Percentiles rank a stretch among this genome's conserved stretches.
These are phyloP conservation scores for Pythium aquatile DNA, from an alignment of 352 stramenopile genomes.

Conservation along the genomic window DNA sequence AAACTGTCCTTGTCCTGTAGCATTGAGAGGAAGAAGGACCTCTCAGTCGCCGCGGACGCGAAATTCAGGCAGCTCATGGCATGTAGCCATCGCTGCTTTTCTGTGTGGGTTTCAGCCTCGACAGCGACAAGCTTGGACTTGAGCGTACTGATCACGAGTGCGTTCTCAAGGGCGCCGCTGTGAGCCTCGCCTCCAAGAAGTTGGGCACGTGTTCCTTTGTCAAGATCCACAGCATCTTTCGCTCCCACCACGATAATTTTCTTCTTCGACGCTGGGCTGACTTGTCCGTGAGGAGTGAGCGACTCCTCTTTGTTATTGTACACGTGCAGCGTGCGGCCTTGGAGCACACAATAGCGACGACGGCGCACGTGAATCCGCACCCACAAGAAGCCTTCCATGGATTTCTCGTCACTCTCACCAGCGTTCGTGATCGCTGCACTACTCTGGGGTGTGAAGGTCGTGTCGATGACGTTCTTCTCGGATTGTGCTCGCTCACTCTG, in stretches of 20 bases:
- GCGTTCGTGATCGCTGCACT: background rate
- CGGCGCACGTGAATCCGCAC: slow-evolving; percentile 56
- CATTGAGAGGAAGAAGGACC: slow-evolving; percentile 52
- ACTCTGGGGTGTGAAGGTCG: background rate
- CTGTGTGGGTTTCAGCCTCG: slow-evolving; percentile 66
- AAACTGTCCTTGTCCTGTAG: slow-evolving; percentile 52
- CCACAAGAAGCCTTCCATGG: slow-evolving; percentile 64
- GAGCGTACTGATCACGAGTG: slow-evolving; percentile 60
- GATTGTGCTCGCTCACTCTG: slow-evolving; percentile 7
- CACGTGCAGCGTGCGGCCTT: slow-evolving; percentile 50
- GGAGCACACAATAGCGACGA: slow-evolving; percentile 69
- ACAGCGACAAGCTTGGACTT: slow-evolving; percentile 72
- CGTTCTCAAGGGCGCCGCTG: slow-evolving; percentile 40
- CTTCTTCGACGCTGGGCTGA: slow-evolving; percentile 43
- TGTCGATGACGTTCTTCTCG: slow-evolving; percentile 7
- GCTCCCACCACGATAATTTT: slow-evolving; percentile 61
- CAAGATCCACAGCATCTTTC: slow-evolving; percentile 61
- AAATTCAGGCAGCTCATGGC: slow-evolving; percentile 68
- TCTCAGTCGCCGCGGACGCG: slow-evolving; percentile 46
- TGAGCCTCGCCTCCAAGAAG: slow-evolving; percentile 39
- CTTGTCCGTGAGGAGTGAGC: slow-evolving; percentile 11
- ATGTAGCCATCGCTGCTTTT: slow-evolving; percentile 79
- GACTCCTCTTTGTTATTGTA: slow-evolving; percentile 60
- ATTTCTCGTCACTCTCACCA: slow-evolving; percentile 1
- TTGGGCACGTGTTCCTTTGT: slow-evolving; percentile 45